Evolutionary conservation across 305 asterid genomes (phyloP).

Genomic region (Fraxinus angustifolia): DNA sequence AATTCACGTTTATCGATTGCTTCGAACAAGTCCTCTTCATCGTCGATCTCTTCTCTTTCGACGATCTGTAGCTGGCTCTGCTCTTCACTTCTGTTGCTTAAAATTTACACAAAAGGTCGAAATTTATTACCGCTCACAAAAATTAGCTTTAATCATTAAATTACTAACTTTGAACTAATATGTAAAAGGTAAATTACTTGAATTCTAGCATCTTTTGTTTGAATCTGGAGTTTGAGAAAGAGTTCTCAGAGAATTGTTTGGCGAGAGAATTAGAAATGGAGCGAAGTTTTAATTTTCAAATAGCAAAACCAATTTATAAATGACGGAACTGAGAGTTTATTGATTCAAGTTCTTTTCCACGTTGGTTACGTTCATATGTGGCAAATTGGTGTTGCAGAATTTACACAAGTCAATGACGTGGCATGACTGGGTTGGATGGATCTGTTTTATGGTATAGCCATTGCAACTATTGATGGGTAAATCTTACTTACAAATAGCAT

Average conservation of each 20-base stretch:
- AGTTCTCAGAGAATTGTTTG: constrained; percentile 6
- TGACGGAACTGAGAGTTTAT: constrained; percentile 28
- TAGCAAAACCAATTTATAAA: constrained; percentile 20
- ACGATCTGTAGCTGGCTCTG: constrained; percentile 83
- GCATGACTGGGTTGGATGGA: background rate
- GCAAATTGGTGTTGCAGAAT: background rate
- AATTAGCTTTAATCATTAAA: background rate
- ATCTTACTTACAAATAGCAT: no score
- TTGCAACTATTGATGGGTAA: no score
- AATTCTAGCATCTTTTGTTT: constrained; percentile 49
- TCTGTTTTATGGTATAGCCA: no score
- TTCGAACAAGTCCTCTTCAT: constrained; percentile 92
- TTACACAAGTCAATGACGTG: background rate
- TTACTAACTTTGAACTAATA: background rate
- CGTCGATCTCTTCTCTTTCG: constrained; percentile 78
- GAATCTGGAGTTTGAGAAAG: constrained; percentile 17
- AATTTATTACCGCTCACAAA: constrained; percentile 1
- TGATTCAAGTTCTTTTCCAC: background rate
- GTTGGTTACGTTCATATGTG: constrained; percentile 33
- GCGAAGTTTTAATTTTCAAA: constrained; percentile 17
- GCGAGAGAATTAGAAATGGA: constrained; percentile 3
- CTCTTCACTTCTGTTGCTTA: constrained; percentile 67
- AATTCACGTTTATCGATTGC: constrained; percentile 78
- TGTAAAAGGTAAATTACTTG: constrained; percentile 41
- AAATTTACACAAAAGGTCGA: constrained; percentile 15